Conservation (phyloP, 257 asterid genomes). For the Nyctanthes arbortristis region DNA sequence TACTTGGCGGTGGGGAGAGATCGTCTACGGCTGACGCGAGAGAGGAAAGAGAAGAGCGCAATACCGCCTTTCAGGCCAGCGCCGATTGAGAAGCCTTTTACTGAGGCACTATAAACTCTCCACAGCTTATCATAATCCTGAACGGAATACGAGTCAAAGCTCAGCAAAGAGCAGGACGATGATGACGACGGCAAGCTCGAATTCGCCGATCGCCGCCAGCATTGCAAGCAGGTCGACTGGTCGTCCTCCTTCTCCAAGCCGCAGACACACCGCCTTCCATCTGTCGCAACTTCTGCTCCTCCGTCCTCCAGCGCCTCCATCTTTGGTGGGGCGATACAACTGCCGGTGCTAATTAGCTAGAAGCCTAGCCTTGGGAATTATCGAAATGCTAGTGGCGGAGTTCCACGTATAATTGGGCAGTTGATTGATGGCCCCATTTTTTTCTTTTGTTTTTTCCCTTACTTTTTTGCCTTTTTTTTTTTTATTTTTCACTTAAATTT, state of each 20-base stretch:
- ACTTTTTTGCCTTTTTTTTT: too few species aligned
- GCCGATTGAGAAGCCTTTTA: constrained; percentile 90
- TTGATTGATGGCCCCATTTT: not conserved
- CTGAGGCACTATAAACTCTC: constrained; percentile 85
- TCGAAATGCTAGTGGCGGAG: constrained; percentile 17
- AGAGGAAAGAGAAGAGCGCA: constrained; percentile 73
- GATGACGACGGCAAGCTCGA: constrained; percentile 72
- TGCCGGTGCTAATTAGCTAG: not conserved
- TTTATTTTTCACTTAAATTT: too few species aligned
- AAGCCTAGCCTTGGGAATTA: not conserved
- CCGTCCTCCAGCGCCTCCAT: constrained; percentile 49
- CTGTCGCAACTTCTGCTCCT: constrained; percentile 23
- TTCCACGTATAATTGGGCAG: constrained; percentile 24
- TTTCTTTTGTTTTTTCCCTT: not conserved
- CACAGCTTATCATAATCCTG: constrained; percentile 85
- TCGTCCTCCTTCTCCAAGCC: constrained; percentile 28
- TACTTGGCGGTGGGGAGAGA: constrained; percentile 69
- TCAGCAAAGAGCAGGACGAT: constrained; percentile 82
- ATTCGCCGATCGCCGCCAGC: constrained; percentile 44
- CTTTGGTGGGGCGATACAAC: constrained; percentile 10
- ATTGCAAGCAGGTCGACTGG: constrained; percentile 43
- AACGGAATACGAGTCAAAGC: constrained; percentile 91
- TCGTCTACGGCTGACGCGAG: constrained; percentile 84
- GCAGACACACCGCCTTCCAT: constrained; percentile 41
- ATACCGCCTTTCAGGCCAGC: constrained; percentile 94